phyloP scores from a whole-genome alignment of 257 asterid species.

The Orobanche coerulescens region DNA sequence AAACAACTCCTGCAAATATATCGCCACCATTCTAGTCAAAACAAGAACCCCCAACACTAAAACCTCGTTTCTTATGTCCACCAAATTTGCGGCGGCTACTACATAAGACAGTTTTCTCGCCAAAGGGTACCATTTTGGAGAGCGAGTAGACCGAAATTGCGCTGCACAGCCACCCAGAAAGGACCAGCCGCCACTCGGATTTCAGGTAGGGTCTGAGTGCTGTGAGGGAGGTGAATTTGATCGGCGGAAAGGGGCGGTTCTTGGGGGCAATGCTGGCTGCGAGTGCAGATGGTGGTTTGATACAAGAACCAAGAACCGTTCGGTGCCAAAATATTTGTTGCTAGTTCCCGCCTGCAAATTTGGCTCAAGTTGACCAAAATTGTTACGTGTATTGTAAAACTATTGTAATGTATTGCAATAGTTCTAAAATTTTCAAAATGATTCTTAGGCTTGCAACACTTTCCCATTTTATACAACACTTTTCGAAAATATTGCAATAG shows the following conservation, averaged over 20 bases:
- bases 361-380: too few species aligned
- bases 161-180: constrained; percentile 74
- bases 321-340: too few species aligned
- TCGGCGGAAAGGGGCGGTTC: constrained; percentile 22
- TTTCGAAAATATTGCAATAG: too few species aligned
- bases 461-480: too few species aligned
- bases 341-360: too few species aligned
- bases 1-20: constrained; percentile 64
- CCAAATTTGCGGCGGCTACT: constrained; percentile 24
- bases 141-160: constrained; percentile 70
- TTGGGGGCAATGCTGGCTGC: constrained; percentile 17
- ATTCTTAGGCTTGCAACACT: too few species aligned
- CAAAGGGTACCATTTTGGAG: constrained; percentile 61
- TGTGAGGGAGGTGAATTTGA: constrained; percentile 26
- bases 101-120: constrained; percentile 46
- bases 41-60: constrained; percentile 39
- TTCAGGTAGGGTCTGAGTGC: constrained; percentile 56
- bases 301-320: background rate
- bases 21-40: constrained; percentile 44
- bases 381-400: too few species aligned
- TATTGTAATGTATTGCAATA: too few species aligned
- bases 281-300: constrained; percentile 25
- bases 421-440: too few species aligned
- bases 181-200: constrained; percentile 65
- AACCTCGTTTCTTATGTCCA: constrained; percentile 34